Evolutionary conservation across 148 eudicot genomes (phyloP), one percentile per base, ranked within the genome.

Genomic region (Rhododendron griersonianum): DNA sequence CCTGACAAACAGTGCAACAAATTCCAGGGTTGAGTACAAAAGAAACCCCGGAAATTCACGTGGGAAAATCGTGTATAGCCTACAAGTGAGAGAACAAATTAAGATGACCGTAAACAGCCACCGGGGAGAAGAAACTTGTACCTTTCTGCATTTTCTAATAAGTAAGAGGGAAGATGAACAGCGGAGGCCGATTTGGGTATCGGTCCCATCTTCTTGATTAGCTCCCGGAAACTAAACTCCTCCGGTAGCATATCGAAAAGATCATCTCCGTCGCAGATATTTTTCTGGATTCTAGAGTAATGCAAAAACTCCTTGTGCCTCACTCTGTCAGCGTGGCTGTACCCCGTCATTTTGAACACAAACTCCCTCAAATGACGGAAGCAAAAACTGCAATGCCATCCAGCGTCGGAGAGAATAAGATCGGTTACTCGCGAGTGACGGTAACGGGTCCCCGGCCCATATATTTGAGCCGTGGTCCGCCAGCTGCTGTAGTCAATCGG

Each of bases 321-420:
- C 78, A 96, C 99, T 35, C 99, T 85, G 83, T 95, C 99, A 10
- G 98, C 98, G 15, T 96, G 99, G 83, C 99, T 96, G 84, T 96
- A 96, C 2, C 93, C 99, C 2, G 92, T 96, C 99, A 96, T 96
- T 84, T 96, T 96, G 87, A 95, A 93, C 59, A 91, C 95, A 69
- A 96, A 95, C 18, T 95, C 99, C 21, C 81, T 80, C 45, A 96
- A 86, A 78, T 88, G 76, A 57, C 91, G 87, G 75, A 96, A 95
- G 87, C 99, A 96, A 80, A 96, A 96, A 91, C 99, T 96, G 37
- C 99, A 96, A 73, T 96, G 99, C 99, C 99, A 96, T 2, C 99
- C 99, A 0, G 99, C 92, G 81, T 96, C 95, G 2, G 99, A 94
- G 21, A 96, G 94, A 50, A 95, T 91, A 28, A 87, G 10, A 67